Base-by-base conservation (phyloP, 2,329 filamentous ascomycete genomes). In the Scopulariopsis brevicaulis region DNA sequence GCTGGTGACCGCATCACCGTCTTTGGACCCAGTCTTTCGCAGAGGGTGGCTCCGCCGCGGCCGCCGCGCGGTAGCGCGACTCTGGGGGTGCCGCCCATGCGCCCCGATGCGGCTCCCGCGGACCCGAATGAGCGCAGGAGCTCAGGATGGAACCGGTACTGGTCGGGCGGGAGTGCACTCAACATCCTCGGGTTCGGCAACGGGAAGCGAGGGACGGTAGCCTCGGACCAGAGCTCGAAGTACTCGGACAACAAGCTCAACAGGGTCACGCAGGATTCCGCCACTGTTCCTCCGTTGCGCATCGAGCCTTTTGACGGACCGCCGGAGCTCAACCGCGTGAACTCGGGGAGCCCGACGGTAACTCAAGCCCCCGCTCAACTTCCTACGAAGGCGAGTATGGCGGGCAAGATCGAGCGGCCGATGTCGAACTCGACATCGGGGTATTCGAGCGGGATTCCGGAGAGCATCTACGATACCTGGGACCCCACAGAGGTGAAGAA, bases 111-210 rank as follows among this genome's bases (percentile, higher is more conserved):
- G n/a, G 20, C 8, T 8, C 22, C 46, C 46, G 70, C 58, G 66
- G 68, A 61, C 68, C 65, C 60, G 68, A 8, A 24, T 8, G 56
- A 58, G 22, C 77, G 83, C 58, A 77, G 82, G 65, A 89, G 85
- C 64, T 89, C 86, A 3, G 86, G 86, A 54, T 90, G 87, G 87
- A 89, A 89, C 69, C 76, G 82, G 57, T 90, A 90, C 70, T 90
- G 87, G 81, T 88, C 86, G 15, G 86, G 85, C 55, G 87, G 86
- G 57, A 87, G 85, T 63, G 80, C 84, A 8, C 71, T 86, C 58
- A 85, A 86, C 65, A 80, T 86, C 25, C 74, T 88, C 8, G 84
- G 83, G 15, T 80, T 84, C 56, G 82, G 80, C 15, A 68, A 67
- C 62, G 66, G 73, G 40, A 73, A 77, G 66, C 69, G 78, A 61